Base-by-base conservation (phyloP, 1,284 basidiomycete genomes). In the Wallemia ichthyophaga region DNA sequence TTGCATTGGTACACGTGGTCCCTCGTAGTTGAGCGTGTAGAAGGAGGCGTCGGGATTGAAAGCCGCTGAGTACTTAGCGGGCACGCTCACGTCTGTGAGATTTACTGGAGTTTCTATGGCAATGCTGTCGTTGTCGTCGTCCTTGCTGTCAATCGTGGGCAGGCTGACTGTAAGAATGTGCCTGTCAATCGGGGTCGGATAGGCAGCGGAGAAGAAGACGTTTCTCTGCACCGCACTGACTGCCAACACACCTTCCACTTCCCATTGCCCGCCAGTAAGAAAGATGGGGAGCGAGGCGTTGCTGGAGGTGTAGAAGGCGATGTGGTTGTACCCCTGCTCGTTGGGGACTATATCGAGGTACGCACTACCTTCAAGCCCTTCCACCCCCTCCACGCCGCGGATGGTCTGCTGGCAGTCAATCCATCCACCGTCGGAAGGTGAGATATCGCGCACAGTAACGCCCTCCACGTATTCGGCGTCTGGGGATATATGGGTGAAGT, bases 371-470 rank as follows among this genome's bases (percentile, higher is more conserved):
- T n/a, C n/a, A n/a, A n/a, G n/a, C n/a, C n/a, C n/a, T n/a, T n/a
- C n/a, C n/a, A 15, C 83, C 83, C 15, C 73, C 66, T 11, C 69
- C 64, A 33, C 72, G 72, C 1, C 72, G 70, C 3, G 70, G 63
- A 63, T 66, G 64, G 61, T 11, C 7, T n/a, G 17, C 19, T 2
- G 21, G 25, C 27, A 58, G 60, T 94, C 85, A 64, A 95, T 87
- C 91, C 92, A 96, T 0, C 92, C 92, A 53, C 80, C 78, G 66
- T 92, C 89, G 0, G 80, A 82, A 66, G 89, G 76, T 15, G 88
- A 87, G 21, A 85, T 72, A 62, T 73, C 81, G 60, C 85, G 74
- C 15, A 85, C 83, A 15, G 83, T 77, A 58, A 66, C 71, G 13
- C 79, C 88, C 25, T 63, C 67, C 56, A 59, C 65, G 60, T 65